Base-by-base conservation (phyloP, 345 rosid genomes). In the Eucalyptus pauciflora region DNA sequence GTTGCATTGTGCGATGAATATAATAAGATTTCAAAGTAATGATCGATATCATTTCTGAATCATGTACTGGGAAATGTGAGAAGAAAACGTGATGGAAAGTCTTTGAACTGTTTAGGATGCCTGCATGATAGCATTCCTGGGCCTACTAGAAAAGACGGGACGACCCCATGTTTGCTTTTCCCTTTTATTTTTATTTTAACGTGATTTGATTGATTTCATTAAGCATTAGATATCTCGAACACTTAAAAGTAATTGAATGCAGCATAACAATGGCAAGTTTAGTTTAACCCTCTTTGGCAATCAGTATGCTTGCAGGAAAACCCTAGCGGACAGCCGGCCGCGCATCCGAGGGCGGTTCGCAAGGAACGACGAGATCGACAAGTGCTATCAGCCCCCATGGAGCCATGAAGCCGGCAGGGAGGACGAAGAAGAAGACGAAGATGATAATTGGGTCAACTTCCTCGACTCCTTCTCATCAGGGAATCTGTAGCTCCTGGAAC, bases 291-390 rank as follows among this genome's bases (percentile, higher is more conserved):
- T 31, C 27, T 27, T 50, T 27, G 27, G 50, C 13, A 18, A 48
- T 76, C 87, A 97, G 99, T 98, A 98, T 88, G 97, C 92, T 50
- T 98, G 99, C 91, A 93, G 99, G 94, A 98, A 98, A 93, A 96
- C 98, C 17, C 90, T 98, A 93, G 99, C 99, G 18, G 99, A 98
- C 79, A 96, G 98, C 89, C 93, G 99, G 92, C 99, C 98, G 86
- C 94, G 99, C 29, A 95, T 98, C 80, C 91, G 99, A 92, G 99
- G 99, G 8, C 90, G 99, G 60, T 98, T 98, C 87, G 98, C 98
- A 16, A 95, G 96, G 91, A 98, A 94, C n/a, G 97, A 94, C 80
- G 99, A 96, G 89, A 94, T 89, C 15, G 96, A 94, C 87, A 94
- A 92, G 89, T 64, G 88, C 18, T 88, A 89, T 71, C 95, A 93